A percentile compares a stretch with the other conserved stretches of the same genome.
These are phyloP conservation scores for Podosphaera xanthii DNA, from an alignment of 2,329 filamentous ascomycete species.

Conservation along the genomic window DNA sequence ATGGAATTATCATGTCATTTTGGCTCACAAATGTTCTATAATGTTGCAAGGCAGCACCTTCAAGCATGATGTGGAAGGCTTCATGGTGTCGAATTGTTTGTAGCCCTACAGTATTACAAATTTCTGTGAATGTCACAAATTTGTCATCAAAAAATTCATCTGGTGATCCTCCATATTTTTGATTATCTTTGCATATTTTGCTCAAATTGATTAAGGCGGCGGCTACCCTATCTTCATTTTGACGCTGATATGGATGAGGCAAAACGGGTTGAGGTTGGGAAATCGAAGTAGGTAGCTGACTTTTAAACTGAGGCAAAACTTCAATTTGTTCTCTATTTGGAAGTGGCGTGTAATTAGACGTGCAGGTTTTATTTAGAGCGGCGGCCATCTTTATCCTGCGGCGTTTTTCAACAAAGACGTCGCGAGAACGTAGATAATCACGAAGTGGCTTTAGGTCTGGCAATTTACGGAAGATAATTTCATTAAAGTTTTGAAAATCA, in stretches of 20 bases:
- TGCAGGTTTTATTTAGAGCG: not conserved
- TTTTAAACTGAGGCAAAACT: not conserved
- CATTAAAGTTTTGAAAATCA: not conserved
- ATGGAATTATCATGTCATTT: not conserved
- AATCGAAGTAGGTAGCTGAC: slow-evolving; percentile 11
- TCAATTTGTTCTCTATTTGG: not conserved
- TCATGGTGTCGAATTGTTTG: not conserved
- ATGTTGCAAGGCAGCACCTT: not conserved
- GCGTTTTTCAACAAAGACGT: not conserved
- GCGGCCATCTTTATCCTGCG: not conserved
- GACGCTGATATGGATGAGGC: not conserved
- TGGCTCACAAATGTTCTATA: not conserved
- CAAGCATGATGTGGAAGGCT: not conserved
- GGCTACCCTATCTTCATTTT: not conserved
- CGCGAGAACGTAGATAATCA: not conserved
- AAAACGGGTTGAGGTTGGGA: not conserved
- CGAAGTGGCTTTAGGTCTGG: not conserved
- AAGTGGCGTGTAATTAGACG: not conserved
- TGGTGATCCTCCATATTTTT: not conserved
- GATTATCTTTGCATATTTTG: not conserved
- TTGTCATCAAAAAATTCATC: not conserved
- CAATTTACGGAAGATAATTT: not conserved
- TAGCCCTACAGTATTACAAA: not conserved
- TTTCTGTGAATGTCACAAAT: not conserved
- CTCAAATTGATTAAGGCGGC: not conserved